Base-by-base conservation (phyloP, 768 basidiomycete species). In the Xerocomus spinulosus region DNA sequence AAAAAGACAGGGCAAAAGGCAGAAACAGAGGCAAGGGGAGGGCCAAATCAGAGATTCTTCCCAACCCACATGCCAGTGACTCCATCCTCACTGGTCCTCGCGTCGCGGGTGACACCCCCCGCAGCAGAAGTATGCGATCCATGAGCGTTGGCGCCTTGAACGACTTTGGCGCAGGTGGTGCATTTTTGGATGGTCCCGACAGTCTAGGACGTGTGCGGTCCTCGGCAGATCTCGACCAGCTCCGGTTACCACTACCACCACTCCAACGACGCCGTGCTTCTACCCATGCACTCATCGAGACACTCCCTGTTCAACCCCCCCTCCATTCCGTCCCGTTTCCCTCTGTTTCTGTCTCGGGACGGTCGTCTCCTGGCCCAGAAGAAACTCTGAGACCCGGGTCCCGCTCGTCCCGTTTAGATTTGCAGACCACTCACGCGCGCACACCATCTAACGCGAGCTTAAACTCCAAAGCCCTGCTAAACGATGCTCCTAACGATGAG, bases 101-200 rank as follows among this genome's bases (percentile, higher is more conserved):
- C 17, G 70, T 74, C 33, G 73, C 70, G 21, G 67, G 71, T 45
- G 74, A 76, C 23, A 56, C 65, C 24, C 47, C 66, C 13, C 66
- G 69, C 15, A 63, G 71, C 47, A 71, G 76, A 36, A 73, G 72
- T 20, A 68, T 78, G 15, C 75, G 85, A 46, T 80, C 87, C 17
- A 73, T 81, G 70, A 91, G 87, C 59, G 69, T 83, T 46, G 84
- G 85, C 3, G 71, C 80, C 47, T 60, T 83, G 40, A 82, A 82
- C 32, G 72, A 77, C 40, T 73, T 77, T 42, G 76, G 76, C 13
- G 63, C 56, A 25, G 78, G 75, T 26, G 74, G 71, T 28, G 76
- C 70, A 12, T 75, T 77, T 49, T 51, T 77, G 41, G 77, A 78
- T 43, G 51, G 52, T 12, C 49, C 49, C 29, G 63, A 68, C 42